Evolutionary conservation across 805 yeast genomes (phyloP).

Genomic region (Saccharomycopsis lassenensis): DNA sequence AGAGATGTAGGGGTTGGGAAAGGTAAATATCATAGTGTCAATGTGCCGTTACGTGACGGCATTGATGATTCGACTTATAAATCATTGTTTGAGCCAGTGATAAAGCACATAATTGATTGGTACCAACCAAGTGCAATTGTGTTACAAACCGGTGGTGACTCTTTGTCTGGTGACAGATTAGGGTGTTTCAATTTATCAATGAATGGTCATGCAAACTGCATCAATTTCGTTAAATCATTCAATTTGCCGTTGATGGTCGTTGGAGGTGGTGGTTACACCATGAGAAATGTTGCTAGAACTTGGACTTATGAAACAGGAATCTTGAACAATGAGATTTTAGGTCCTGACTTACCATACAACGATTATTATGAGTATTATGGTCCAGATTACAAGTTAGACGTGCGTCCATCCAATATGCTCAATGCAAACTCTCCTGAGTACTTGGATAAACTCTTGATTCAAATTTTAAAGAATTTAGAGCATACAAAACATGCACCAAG

Average conservation of each 20-base stretch:
- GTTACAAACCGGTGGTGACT: conserved; percentile 98
- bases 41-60: conserved; percentile 85
- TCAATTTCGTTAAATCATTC: conserved; percentile 73
- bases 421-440: conserved; percentile 93
- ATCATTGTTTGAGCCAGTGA: conserved; percentile 82
- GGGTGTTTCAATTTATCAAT: conserved; percentile 94
- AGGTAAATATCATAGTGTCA: conserved; percentile 75
- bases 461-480: conserved; percentile 68
- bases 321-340: conserved; percentile 66
- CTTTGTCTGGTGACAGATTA: conserved; percentile 87
- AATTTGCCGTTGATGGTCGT: conserved; percentile 85
- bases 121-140: conserved; percentile 94
- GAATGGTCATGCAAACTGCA: conserved; percentile 94
- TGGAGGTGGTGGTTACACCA: conserved; percentile 98
- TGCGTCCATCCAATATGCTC: conserved; percentile 91
- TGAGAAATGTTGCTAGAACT: conserved; percentile 89
- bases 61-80: conserved; percentile 77
- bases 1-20: conserved; percentile 76
- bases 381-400: conserved; percentile 92
- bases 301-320: conserved; percentile 94
- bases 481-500: conserved; percentile 96
- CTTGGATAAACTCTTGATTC: conserved; percentile 69
- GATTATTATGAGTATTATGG: conserved; percentile 97
- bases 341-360: conserved; percentile 78
- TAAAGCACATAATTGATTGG: conserved; percentile 66